A percentile compares a stretch with the other conserved stretches of the same genome.
phyloP scores from a whole-genome alignment of 176 grass and related monocot genomes.

The Aegilops sharonensis region DNA sequence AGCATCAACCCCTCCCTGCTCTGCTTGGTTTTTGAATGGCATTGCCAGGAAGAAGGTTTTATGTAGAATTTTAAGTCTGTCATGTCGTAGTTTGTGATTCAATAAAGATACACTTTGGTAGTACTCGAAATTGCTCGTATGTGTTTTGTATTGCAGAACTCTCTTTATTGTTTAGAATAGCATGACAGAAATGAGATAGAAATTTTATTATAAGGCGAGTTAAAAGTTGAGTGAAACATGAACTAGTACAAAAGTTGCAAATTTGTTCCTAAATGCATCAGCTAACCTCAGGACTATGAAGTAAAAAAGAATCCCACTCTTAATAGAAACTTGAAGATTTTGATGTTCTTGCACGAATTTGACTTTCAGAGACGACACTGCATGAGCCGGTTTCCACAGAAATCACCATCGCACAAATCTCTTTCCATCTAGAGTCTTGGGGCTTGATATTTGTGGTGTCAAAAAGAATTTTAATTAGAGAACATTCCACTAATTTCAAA shows the following conservation, averaged over 20 bases:
- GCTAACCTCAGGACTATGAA: background rate
- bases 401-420: background rate
- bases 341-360: background rate
- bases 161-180: background rate
- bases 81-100: slow-evolving; percentile 10
- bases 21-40: slow-evolving; percentile 56
- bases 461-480: background rate
- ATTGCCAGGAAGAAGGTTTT: slow-evolving; percentile 38
- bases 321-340: background rate
- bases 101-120: slow-evolving; percentile 30
- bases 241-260: background rate
- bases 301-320: background rate
- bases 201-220: background rate
- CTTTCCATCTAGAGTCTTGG: background rate
- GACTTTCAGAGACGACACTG: background rate
- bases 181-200: background rate
- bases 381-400: background rate
- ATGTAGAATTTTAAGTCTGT: slow-evolving; percentile 21
- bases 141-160: background rate
- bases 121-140: background rate
- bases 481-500: background rate
- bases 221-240: background rate
- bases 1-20: slow-evolving; percentile 44
- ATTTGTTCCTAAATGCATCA: background rate
- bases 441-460: background rate